Conservation (phyloP, 495 filamentous ascomycete species). For the Talaromyces borbonicus region DNA sequence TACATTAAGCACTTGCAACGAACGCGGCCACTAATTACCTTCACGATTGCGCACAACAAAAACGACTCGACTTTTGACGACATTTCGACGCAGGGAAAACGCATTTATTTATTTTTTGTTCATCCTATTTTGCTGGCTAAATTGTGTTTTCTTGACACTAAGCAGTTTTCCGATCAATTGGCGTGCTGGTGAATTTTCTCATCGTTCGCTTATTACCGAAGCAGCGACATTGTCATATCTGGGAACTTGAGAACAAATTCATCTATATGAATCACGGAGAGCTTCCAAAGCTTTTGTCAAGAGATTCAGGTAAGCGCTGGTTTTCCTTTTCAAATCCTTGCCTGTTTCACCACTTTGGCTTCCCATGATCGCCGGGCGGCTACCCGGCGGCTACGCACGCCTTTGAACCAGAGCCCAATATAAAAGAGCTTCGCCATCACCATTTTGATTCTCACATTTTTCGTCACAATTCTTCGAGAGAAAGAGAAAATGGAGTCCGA, state of each 20-base stretch:
- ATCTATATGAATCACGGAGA: conserved; percentile 5
- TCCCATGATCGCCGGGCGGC: conserved; percentile 3
- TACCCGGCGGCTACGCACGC: conserved; percentile 5
- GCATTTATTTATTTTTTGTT: neutral
- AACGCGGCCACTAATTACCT: neutral
- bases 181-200: too few relatives aligned
- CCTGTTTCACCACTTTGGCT: conserved; percentile 3
- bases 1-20: neutral
- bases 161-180: neutral
- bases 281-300: neutral
- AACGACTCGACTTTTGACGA: neutral
- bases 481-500: neutral
- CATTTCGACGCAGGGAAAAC: neutral
- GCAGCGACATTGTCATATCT: too few relatives aligned
- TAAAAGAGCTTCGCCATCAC: conserved; percentile 6
- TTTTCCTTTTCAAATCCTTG: conserved; percentile 5
- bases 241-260: too few relatives aligned
- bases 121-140: neutral
- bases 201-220: too few relatives aligned
- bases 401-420: neutral
- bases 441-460: neutral
- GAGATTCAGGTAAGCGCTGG: conserved; percentile 7
- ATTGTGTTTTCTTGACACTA: neutral
- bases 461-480: too few relatives aligned
- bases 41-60: neutral